Evolutionary conservation across 352 stramenopile genomes (phyloP).

Genomic region (Pilasporangium apinafurcum): DNA sequence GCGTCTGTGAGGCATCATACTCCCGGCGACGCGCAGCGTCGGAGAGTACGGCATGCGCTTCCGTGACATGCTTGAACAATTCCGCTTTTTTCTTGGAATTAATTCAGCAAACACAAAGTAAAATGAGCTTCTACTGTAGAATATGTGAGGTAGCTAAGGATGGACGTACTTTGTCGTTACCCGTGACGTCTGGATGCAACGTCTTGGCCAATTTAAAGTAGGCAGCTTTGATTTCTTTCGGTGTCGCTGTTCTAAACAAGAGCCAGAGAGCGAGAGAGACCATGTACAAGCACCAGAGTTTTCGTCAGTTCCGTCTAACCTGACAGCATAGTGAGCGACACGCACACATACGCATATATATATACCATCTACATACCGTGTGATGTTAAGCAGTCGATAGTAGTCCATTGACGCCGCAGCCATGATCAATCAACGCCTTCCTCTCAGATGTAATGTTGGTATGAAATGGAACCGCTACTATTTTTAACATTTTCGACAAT

Average conservation of each 20-base stretch:
- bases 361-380: constrained; percentile 46
- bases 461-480: too few species aligned
- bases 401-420: constrained; percentile 67
- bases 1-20: constrained; percentile 52
- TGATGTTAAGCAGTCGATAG: constrained; percentile 75
- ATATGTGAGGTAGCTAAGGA: too few species aligned
- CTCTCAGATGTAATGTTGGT: too few species aligned
- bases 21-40: constrained; percentile 46
- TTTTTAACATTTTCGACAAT: too few species aligned
- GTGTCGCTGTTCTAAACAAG: constrained; percentile 30
- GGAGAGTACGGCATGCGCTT: constrained; percentile 73
- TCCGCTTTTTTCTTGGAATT: constrained; percentile 55
- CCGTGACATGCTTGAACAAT: constrained; percentile 80
- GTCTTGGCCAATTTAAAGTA: constrained; percentile 78
- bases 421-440: too few species aligned
- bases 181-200: constrained; percentile 82
- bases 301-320: neutral
- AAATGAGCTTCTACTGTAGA: neutral
- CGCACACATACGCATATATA: neutral
- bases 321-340: neutral
- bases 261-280: neutral
- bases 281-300: neutral
- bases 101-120: neutral
- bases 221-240: constrained; percentile 75
- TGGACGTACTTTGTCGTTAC: constrained; percentile 60